Conservation (phyloP, 495 filamentous ascomycete species). For the Aspergillus affinis region DNA sequence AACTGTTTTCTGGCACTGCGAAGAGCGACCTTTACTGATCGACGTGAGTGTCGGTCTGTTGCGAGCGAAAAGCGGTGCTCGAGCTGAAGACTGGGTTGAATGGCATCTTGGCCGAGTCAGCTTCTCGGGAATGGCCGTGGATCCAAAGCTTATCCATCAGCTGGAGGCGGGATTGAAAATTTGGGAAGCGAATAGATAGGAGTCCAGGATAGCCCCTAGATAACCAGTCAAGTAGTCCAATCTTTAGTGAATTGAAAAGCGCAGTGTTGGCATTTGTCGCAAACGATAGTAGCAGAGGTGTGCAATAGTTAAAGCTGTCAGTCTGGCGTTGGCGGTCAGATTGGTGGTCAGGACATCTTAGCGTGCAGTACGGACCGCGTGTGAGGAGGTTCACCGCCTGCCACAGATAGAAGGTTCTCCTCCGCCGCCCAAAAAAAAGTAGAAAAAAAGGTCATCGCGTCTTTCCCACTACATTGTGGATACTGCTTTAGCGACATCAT, state of each 20-base stretch:
- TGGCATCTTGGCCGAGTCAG: constrained; percentile 61
- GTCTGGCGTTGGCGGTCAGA: no score
- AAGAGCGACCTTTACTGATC: constrained; percentile 55
- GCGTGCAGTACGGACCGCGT: no score
- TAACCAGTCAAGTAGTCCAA: neutral
- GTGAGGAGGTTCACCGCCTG: constrained; percentile 7
- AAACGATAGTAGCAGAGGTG: no score
- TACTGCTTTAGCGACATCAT: neutral
- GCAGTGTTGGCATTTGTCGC: neutral
- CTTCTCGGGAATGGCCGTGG: constrained; percentile 58
- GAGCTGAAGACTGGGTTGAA: constrained; percentile 58
- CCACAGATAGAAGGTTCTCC: neutral
- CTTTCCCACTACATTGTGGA: neutral
- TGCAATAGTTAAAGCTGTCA: no score
- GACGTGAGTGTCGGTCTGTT: constrained; percentile 67
- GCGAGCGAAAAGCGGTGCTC: constrained; percentile 48
- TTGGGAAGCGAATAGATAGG: neutral
- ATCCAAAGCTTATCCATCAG: constrained; percentile 37
- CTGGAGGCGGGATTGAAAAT: constrained; percentile 26
- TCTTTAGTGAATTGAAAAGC: neutral
- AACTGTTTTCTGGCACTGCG: constrained; percentile 64
- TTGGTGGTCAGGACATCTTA: no score
- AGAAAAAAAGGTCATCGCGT: constrained; percentile 1
- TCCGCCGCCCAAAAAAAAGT: neutral
- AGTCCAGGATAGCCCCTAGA: neutral